Conservation (phyloP, 108 stramenopile genomes). For the Stephanodiscus minutulus region DNA sequence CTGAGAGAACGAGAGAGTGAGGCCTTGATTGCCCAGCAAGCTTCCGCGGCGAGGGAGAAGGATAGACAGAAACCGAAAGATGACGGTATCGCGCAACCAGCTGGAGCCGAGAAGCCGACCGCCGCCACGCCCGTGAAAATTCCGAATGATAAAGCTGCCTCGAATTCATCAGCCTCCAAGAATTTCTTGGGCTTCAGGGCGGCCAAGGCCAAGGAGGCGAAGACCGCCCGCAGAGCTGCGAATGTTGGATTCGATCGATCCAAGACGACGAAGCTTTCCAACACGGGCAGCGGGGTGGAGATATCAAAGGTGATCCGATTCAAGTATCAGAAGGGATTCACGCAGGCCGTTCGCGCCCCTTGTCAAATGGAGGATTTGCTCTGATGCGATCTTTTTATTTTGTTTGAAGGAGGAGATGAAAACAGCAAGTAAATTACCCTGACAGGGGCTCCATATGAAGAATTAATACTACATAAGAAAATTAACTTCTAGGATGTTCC, state of each 20-base stretch:
- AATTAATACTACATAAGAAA: not conserved
- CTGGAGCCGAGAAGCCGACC: slow-evolving; percentile 13
- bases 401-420: no score
- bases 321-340: slow-evolving; percentile 86
- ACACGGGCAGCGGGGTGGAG: slow-evolving; percentile 77
- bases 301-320: slow-evolving; percentile 72
- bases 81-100: slow-evolving; percentile 19
- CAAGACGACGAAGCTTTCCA: slow-evolving; percentile 62
- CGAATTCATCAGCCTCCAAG: slow-evolving; percentile 31
- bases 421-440: no score
- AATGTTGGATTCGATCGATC: slow-evolving; percentile 66
- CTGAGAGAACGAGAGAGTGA: slow-evolving; percentile 54
- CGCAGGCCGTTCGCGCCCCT: slow-evolving; percentile 77
- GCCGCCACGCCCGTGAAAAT: slow-evolving; percentile 6
- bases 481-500: no score
- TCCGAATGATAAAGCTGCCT: slow-evolving; percentile 8
- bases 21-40: slow-evolving; percentile 14
- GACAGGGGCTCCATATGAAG: not conserved
- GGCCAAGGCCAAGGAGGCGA: slow-evolving; percentile 62
- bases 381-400: not conserved
- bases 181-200: slow-evolving; percentile 77
- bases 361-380: slow-evolving; percentile 68
- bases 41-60: not conserved
- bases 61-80: slow-evolving; percentile 7
- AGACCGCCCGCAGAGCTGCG: slow-evolving; percentile 59